These are phyloP conservation scores for Ceratocystis huliohia DNA, from an alignment of 2,329 filamentous ascomycete species.

Conservation along the genomic window DNA sequence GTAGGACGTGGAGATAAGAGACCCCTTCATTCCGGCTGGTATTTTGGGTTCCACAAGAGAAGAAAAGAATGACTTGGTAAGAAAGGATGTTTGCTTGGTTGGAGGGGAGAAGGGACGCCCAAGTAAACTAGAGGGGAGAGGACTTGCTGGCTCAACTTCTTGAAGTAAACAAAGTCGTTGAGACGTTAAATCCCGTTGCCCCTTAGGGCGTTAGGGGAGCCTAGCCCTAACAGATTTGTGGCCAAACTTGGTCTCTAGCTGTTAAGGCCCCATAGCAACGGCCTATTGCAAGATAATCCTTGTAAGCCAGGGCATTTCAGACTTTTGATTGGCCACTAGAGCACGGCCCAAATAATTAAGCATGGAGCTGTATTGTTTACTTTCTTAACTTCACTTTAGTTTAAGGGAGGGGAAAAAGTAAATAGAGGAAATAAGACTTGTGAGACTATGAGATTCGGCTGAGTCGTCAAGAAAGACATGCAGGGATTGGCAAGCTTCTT, in stretches of 20 bases:
- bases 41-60: not conserved
- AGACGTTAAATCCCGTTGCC: not conserved
- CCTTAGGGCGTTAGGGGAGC: not conserved
- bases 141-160: not conserved
- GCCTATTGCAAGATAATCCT: not conserved
- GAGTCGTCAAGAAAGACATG: not conserved
- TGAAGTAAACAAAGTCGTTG: not conserved
- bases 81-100: not conserved
- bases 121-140: not conserved
- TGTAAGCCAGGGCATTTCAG: not conserved
- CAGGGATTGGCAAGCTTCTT: too few relatives aligned
- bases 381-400: constrained; percentile 9
- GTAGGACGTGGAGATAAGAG: not conserved
- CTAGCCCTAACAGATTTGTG: not conserved
- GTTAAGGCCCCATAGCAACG: constrained; percentile 10
- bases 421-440: constrained; percentile 5
- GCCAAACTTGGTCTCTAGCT: not conserved
- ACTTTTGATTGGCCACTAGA: not conserved
- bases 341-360: not conserved
- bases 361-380: constrained; percentile 16
- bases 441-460: not conserved
- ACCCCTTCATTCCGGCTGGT: not conserved
- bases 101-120: not conserved
- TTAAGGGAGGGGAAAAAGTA: not conserved
- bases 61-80: not conserved